Base-by-base conservation (phyloP, 345 rosid species). In the Populus euphratica region DNA sequence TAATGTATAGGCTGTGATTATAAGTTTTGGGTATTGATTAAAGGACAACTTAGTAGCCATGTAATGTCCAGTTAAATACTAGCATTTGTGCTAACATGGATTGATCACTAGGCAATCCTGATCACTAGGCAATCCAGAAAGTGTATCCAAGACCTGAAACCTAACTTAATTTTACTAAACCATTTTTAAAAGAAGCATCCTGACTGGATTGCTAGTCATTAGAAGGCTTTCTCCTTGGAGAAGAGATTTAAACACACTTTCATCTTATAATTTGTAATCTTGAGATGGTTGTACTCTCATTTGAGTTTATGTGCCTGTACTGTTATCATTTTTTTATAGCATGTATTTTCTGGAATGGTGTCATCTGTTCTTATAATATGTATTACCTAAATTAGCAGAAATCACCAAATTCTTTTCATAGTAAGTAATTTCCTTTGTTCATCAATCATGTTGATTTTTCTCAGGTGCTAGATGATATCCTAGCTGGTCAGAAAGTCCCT, bases 381-480 rank as follows among this genome's bases (percentile, higher is more conserved):
- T 47, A 47, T 47, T 5, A 47, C 18, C 52, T 47, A 12, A 41
- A 47, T 47, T 12, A 59, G 35, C 31, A 52, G 23, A 70, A 59
- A 68, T 75, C 65, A 21, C 29, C 21, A 43, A 29, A 68, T 62
- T 38, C 41, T 43, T 73, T 27, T 74, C 27, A 61, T 14, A 29
- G 25, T 11, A 38, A 56, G 61, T 62, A 62, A 73, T 35, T 71
- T 79, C 66, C 70, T 71, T 68, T 5, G 7, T 70, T 36, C 10
- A 38, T 69, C 54, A n/a, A 59, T 80, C 1, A 25, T 21, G 50
- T 41, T 49, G 50, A 59, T 79, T 67, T 64, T 49, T 73, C 72
- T 72, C 86, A 93, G 99, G 86, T 93, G 21, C 81, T 93, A 54
- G 97, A 95, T 80, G 89, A 85, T 78, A 91, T 95, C 80, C 87